These are phyloP conservation scores for Neocallimastix lanati DNA, from an alignment of 192 early-diverging fungal genomes.

Conservation along the genomic window DNA sequence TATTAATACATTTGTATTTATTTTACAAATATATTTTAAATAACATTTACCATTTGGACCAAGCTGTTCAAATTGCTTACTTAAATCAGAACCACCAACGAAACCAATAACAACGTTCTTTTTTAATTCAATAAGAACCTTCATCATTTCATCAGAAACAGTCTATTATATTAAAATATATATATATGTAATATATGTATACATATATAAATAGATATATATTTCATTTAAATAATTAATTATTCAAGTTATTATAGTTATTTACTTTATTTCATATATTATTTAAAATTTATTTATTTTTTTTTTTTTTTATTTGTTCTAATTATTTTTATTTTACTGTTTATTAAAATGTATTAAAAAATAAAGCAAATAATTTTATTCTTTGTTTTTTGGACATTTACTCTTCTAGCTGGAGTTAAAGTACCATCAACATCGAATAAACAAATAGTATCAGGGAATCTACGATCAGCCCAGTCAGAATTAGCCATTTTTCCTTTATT, in stretches of 20 bases:
- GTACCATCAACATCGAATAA: constrained; percentile 98
- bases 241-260: no score
- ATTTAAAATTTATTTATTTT: no score
- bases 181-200: no score
- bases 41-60: constrained; percentile 45
- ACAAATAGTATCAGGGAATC: constrained; percentile 60
- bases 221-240: no score
- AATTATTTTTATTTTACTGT: no score
- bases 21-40: no score
- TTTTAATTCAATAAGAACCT: constrained; percentile 57
- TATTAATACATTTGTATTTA: no score
- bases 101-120: constrained; percentile 88
- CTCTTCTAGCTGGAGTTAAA: constrained; percentile 81
- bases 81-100: constrained; percentile 86
- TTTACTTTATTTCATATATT: no score
- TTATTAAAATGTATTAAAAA: no score
- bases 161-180: constrained; percentile 21
- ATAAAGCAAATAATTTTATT: no score
- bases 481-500: neutral
- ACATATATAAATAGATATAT: no score
- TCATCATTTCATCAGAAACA: constrained; percentile 58
- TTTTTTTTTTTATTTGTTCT: no score
- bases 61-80: constrained; percentile 91
- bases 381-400: constrained; percentile 19
- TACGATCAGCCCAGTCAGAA: constrained; percentile 5